Base-by-base conservation (phyloP, 106 monocot species). In the Allium sativum region DNA sequence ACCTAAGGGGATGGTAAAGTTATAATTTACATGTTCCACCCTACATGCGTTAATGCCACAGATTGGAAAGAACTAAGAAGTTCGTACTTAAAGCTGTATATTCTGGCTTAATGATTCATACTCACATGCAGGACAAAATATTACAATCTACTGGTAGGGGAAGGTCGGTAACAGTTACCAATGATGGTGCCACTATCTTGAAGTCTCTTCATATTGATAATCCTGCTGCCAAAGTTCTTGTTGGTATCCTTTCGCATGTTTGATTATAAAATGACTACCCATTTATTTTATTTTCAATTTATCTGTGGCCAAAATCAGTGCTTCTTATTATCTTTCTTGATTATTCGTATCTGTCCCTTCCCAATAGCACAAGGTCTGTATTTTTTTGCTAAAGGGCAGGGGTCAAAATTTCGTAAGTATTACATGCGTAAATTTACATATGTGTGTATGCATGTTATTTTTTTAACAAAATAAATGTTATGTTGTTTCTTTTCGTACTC, bases 141-240 rank as follows among this genome's bases (percentile, higher is more conserved):
- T 69, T 94, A 72, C 98, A 99, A 48, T 99, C 98, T 58, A 88
- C 98, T 74, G 93, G 93, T 0, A 70, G 93, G 69, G 89, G 93
- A 15, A 85, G 64, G 7, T 83, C 40, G 72, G 72, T 94, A 56
- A 94, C 93, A 53, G 86, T 94, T 14, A 93, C 93, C 19, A 93
- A 93, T 85, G 93, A 93, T 72, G 93, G 89, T 43, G 93, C 93
- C 42, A 93, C 93, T 21, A 93, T 93, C n/a, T 70, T 93, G 53
- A 93, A 93, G 67, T 89, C 93, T 8, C 89, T 94, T 77, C 89
- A 89, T 53, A 89, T 94, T 65, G 93, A 89, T 55, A 94, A 89
- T 73, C 89, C 93, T 61, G 83, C 93, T 72, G 93, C 93, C 2
- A 94, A 89, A 66, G 93, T 94, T 56, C 89, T 94, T 57, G 72